Base-by-base conservation (phyloP, 148 eudicot species). In the Dysphania ambrosioides region DNA sequence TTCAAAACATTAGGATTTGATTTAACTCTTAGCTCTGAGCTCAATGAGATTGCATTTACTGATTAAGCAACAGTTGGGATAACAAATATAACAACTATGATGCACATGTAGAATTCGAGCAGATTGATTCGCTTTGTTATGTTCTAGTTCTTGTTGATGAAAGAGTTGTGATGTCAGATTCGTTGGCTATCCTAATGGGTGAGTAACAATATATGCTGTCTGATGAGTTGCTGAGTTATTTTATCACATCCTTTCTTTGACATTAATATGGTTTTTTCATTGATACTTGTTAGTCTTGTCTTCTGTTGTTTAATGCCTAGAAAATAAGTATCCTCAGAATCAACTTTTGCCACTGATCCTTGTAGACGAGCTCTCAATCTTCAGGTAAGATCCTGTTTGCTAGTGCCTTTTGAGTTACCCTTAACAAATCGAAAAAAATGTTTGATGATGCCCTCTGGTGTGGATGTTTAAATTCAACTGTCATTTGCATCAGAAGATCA, bases 151-250 rank as follows among this genome's bases (percentile, higher is more conserved):
- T 90, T 67, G 87, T 86, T 74, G 94, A 90, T 77, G 86, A 84
- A 26, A 86, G 83, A 60, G 70, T 81, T 38, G 80, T 83, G 74
- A 75, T 90, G 70, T 79, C 91, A 18, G 94, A 90, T 72, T 87
- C 91, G 9, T 79, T 75, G 82, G 91, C 94, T 41, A 88, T 90
- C 77, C 76, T 90, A 47, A 68, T 90, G 89, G 94, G n/a, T n/a
- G n/a, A n/a, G n/a, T n/a, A n/a, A n/a, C n/a, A n/a, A n/a, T n/a
- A n/a, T n/a, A n/a, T n/a, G n/a, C n/a, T n/a, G n/a, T n/a, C n/a
- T n/a, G n/a, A n/a, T n/a, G n/a, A n/a, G n/a, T n/a, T n/a, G n/a
- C n/a, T n/a, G n/a, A n/a, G n/a, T n/a, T n/a, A n/a, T n/a, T n/a
- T n/a, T n/a, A n/a, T n/a, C n/a, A n/a, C n/a, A n/a, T n/a, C n/a